Percentiles rank a stretch among this genome's conserved stretches.
phyloP scores from a whole-genome alignment of 345 rosid genomes.

The Nasturtium officinale region DNA sequence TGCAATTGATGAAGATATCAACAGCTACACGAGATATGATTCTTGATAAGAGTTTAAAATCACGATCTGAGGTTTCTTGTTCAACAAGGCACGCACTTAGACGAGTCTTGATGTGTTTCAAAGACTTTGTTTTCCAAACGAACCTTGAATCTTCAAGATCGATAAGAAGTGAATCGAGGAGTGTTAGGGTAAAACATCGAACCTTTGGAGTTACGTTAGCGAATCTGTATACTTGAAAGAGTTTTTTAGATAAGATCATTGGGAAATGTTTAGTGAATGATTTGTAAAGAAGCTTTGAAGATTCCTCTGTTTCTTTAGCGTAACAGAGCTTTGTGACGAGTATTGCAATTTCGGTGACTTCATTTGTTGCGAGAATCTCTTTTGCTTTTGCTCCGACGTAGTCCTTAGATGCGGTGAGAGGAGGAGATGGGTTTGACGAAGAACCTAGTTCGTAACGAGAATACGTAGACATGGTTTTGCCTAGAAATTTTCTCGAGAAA shows the following conservation, averaged over 20 bases:
- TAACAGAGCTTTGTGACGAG: constrained; percentile 28
- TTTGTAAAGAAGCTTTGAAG: constrained; percentile 5
- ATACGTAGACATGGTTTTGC: neutral
- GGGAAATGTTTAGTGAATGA: constrained; percentile 22
- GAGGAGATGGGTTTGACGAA: constrained; percentile 32
- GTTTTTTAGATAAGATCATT: constrained; percentile 8
- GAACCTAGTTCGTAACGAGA: neutral
- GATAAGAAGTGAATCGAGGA: constrained; percentile 17
- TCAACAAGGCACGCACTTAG: constrained; percentile 1
- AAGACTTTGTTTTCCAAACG: neutral
- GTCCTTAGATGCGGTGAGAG: neutral
- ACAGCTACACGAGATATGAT: constrained; percentile 24
- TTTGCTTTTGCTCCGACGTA: neutral
- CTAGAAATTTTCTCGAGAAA: neutral
- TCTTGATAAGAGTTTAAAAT: constrained; percentile 25
- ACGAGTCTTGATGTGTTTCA: neutral
- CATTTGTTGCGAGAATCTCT: constrained; percentile 20
- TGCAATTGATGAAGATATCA: constrained; percentile 2
- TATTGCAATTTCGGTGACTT: neutral
- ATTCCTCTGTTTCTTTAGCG: constrained; percentile 25
- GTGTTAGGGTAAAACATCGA: constrained; percentile 6
- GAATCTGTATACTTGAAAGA: constrained; percentile 18
- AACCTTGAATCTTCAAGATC: neutral
- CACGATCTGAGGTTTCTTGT: constrained; percentile 6
- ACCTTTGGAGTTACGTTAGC: neutral